These are phyloP conservation scores for Irpex lacteus DNA, from an alignment of 1,284 basidiomycete species.

Conservation along the genomic window DNA sequence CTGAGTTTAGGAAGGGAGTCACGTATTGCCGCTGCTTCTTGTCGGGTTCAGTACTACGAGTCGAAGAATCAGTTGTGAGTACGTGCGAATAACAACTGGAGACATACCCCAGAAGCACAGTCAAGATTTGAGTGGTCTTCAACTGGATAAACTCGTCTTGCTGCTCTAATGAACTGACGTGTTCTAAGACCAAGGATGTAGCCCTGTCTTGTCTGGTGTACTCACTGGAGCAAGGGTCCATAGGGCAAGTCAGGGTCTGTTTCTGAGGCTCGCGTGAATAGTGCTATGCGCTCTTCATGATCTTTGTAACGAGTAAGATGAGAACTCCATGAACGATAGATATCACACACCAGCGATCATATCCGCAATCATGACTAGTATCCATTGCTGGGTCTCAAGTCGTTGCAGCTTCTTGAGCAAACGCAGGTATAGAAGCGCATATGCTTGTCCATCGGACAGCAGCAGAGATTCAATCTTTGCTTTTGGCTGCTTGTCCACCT, in stretches of 20 bases:
- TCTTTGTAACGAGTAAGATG: constrained; percentile 37
- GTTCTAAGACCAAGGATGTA: not conserved
- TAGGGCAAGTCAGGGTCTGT: constrained; percentile 82
- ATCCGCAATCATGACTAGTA: constrained; percentile 90
- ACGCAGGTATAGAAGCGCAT: constrained; percentile 87
- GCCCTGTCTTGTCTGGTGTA: not conserved
- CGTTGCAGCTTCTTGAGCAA: constrained; percentile 91
- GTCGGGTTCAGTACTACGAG: constrained; percentile 49
- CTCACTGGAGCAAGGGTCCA: constrained; percentile 77
- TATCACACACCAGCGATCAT: constrained; percentile 72
- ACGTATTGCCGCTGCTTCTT: constrained; percentile 57
- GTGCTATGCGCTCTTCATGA: constrained; percentile 74
- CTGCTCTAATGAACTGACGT: constrained; percentile 72
- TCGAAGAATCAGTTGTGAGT: not conserved
- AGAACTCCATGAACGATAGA: not conserved
- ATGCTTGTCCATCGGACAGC: constrained; percentile 76
- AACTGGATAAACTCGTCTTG: constrained; percentile 94
- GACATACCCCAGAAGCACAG: constrained; percentile 74
- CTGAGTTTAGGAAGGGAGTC: constrained; percentile 62
- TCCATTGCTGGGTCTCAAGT: constrained; percentile 92
- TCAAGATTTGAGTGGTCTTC: constrained; percentile 86
- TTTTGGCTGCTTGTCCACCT: constrained; percentile 78
- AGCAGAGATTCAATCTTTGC: constrained; percentile 73
- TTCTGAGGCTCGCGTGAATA: constrained; percentile 63
- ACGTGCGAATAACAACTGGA: not conserved